phyloP scores from a whole-genome alignment of 2,329 filamentous ascomycete species.

The Xylariaceae sp. region DNA sequence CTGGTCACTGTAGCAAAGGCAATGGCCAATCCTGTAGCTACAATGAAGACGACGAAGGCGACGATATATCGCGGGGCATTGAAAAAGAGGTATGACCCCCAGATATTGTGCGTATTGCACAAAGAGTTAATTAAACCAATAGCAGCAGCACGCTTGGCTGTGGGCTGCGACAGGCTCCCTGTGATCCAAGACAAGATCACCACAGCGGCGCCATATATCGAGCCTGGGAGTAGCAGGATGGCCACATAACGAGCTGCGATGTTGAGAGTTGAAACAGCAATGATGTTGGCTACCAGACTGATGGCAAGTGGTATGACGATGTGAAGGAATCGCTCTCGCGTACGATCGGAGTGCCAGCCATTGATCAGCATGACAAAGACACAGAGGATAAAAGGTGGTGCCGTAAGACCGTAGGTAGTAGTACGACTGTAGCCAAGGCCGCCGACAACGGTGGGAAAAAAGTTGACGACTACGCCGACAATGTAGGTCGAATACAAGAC shows the following conservation, averaged over 20 bases:
- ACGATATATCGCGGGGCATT: constrained; percentile 34
- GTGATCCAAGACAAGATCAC: constrained; percentile 41
- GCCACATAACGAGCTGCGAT: constrained; percentile 48
- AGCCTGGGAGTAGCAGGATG: constrained; percentile 48
- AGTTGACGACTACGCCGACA: constrained; percentile 39
- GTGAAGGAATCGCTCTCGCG: constrained; percentile 37
- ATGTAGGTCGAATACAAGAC: constrained; percentile 42
- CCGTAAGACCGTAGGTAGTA: constrained; percentile 31
- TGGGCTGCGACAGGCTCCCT: constrained; percentile 34
- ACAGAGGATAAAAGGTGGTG: constrained; percentile 40
- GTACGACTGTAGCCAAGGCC: constrained; percentile 50
- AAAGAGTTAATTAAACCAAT: constrained; percentile 40
- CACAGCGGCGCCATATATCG: constrained; percentile 34
- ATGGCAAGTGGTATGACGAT: constrained; percentile 36
- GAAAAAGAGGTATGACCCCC: constrained; percentile 39
- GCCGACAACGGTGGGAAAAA: constrained; percentile 47
- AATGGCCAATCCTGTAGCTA: constrained; percentile 36
- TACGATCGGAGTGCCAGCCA: constrained; percentile 40
- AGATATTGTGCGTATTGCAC: constrained; percentile 41
- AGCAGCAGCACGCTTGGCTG: constrained; percentile 33
- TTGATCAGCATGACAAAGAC: constrained; percentile 41
- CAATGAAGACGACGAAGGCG: constrained; percentile 39
- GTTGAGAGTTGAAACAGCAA: constrained; percentile 44
- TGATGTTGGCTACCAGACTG: constrained; percentile 39
- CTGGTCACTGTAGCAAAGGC: constrained; percentile 35